Conservation (phyloP, 805 yeast species). For the Yamadazyma takamatsuzukensis region DNA sequence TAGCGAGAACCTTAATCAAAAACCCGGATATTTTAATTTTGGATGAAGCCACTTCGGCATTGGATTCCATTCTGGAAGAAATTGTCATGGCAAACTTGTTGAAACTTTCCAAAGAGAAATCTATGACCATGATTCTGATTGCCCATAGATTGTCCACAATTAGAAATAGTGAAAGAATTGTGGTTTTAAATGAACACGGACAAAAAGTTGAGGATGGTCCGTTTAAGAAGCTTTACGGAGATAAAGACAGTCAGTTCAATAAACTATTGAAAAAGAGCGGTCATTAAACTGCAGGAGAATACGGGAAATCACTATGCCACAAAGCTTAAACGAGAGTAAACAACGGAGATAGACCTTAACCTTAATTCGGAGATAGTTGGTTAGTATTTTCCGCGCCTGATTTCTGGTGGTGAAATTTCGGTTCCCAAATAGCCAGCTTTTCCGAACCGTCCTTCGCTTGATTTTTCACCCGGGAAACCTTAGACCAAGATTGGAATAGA, state of each 20-base stretch:
- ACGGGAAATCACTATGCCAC: too few species aligned
- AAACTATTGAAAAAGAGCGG: conserved; percentile 25
- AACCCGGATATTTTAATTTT: conserved; percentile 77
- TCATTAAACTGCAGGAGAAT: neutral
- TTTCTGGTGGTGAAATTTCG: too few species aligned
- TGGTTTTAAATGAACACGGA: conserved; percentile 58
- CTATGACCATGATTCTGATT: conserved; percentile 74
- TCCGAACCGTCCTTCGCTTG: too few species aligned
- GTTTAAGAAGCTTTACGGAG: conserved; percentile 22
- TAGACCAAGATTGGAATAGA: too few species aligned
- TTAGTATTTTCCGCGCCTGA: too few species aligned
- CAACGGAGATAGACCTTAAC: too few species aligned
- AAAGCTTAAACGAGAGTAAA: too few species aligned
- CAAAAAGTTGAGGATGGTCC: conserved; percentile 63
- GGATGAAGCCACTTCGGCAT: conserved; percentile 94
- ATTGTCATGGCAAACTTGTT: conserved; percentile 72
- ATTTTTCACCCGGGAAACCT: too few species aligned
- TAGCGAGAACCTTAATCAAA: conserved; percentile 80
- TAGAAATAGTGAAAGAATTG: conserved; percentile 71
- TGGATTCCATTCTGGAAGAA: conserved; percentile 85
- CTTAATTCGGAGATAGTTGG: too few species aligned
- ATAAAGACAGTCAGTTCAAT: conserved; percentile 33
- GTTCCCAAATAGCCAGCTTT: too few species aligned
- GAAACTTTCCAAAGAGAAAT: conserved; percentile 46
- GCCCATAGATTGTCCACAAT: conserved; percentile 92